Evolutionary conservation across 179 eudicot species (phyloP).

Genomic region (Silene coronaria): DNA sequence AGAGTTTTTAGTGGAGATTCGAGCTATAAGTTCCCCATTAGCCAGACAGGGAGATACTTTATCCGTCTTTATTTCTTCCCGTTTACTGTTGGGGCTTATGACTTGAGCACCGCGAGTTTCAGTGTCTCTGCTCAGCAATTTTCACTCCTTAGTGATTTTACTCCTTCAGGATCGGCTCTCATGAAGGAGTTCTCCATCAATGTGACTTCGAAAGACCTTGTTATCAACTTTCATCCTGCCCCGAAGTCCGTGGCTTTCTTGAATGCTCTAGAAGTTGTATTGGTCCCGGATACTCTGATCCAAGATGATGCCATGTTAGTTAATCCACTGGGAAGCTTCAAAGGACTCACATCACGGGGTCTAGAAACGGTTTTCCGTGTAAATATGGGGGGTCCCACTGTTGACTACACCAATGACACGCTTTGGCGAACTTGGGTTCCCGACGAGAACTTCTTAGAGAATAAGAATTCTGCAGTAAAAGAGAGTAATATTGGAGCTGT

Average conservation of each 20-base stretch:
- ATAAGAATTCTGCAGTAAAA: slow-evolving; percentile 29
- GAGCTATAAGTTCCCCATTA: slow-evolving; percentile 47
- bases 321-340: slow-evolving; percentile 33
- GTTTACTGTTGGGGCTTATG: slow-evolving; percentile 33
- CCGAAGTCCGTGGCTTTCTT: slow-evolving; percentile 52
- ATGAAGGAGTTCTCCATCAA: slow-evolving; percentile 60
- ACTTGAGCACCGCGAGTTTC: slow-evolving; percentile 47
- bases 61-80: slow-evolving; percentile 69
- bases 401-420: slow-evolving; percentile 47
- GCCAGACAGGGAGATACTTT: slow-evolving; percentile 55
- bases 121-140: slow-evolving; percentile 44
- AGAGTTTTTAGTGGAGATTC: slow-evolving; percentile 50
- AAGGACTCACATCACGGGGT: slow-evolving; percentile 45
- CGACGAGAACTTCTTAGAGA: slow-evolving; percentile 39
- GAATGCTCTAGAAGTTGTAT: slow-evolving; percentile 68
- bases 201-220: slow-evolving; percentile 42
- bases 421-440: slow-evolving; percentile 68
- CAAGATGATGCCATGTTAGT: slow-evolving; percentile 45
- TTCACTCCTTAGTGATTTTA: slow-evolving; percentile 45
- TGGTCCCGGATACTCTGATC: slow-evolving; percentile 53
- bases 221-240: slow-evolving; percentile 45
- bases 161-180: slow-evolving; percentile 30
- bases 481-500: slow-evolving; percentile 39
- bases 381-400: slow-evolving; percentile 67
- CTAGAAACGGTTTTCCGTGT: slow-evolving; percentile 58